A percentile compares a stretch with the other conserved stretches of the same genome.
These are phyloP conservation scores for Rubia peregrina DNA, from an alignment of 305 asterid species.

Conservation along the genomic window DNA sequence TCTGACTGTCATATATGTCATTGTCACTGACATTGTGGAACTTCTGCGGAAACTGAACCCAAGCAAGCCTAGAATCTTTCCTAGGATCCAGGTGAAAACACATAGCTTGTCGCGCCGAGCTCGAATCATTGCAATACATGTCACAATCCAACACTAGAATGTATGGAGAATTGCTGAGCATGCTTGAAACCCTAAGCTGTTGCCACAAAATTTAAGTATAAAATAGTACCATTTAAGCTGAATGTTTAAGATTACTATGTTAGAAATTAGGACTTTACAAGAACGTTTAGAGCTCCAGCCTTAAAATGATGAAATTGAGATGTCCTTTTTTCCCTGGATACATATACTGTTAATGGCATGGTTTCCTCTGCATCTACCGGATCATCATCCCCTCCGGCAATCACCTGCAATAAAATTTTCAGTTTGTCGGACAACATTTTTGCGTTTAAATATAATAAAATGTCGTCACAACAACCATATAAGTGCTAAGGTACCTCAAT, in stretches of 20 bases:
- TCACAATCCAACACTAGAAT: slow-evolving; percentile 59
- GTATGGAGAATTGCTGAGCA: slow-evolving; percentile 66
- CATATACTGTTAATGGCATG: slow-evolving; percentile 57
- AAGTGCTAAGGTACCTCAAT: slow-evolving; percentile 12
- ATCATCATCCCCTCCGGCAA: slow-evolving; percentile 21
- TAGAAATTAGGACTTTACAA: slow-evolving; percentile 20
- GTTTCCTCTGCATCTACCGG: slow-evolving; percentile 3
- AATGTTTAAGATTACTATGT: too few species aligned
- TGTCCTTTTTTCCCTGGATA: slow-evolving; percentile 56
- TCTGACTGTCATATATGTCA: slow-evolving; percentile 47
- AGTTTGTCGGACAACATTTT: neutral
- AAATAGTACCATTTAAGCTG: too few species aligned
- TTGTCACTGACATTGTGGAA: slow-evolving; percentile 37
- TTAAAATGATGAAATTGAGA: slow-evolving; percentile 52
- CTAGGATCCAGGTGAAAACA: slow-evolving; percentile 54
- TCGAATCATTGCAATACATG: slow-evolving; percentile 53
- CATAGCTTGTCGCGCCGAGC: slow-evolving; percentile 56
- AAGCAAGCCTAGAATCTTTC: slow-evolving; percentile 39
- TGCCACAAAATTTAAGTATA: neutral
- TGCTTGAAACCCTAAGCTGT: slow-evolving; percentile 51
- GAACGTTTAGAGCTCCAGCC: slow-evolving; percentile 69
- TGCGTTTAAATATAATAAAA: neutral
- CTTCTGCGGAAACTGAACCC: slow-evolving; percentile 63
- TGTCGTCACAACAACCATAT: too few species aligned
- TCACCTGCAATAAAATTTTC: slow-evolving; percentile 28